A percentile compares a stretch with the other conserved stretches of the same genome.
Evolutionary conservation across 768 basidiomycete species (phyloP).

Genomic region (Auriscalpium microsporum): DNA sequence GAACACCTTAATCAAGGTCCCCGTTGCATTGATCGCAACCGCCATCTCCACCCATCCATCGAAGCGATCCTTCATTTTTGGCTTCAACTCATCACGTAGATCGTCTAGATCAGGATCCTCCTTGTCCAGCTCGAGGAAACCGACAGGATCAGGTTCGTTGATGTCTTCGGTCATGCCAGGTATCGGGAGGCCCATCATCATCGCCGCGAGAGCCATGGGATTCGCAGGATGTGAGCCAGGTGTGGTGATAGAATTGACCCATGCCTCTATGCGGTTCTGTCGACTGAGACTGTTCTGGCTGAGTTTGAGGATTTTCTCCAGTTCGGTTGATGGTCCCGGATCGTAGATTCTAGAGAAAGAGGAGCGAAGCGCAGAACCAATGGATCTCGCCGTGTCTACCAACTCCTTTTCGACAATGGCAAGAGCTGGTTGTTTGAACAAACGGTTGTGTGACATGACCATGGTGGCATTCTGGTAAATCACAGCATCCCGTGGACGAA

Average conservation of each 20-base stretch:
- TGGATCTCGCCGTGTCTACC: conserved; percentile 32
- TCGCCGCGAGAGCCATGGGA: conserved; percentile 55
- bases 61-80: conserved; percentile 46
- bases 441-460: conserved; percentile 26
- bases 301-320: conserved; percentile 39
- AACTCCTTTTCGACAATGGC: conserved; percentile 47
- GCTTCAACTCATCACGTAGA: conserved; percentile 51
- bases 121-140: conserved; percentile 42
- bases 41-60: conserved; percentile 46
- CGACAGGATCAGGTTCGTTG: conserved; percentile 40
- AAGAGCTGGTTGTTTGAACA: conserved; percentile 23
- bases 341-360: conserved; percentile 43
- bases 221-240: conserved; percentile 29
- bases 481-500: conserved; percentile 50
- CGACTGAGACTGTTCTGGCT: conserved; percentile 31
- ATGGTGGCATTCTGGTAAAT: conserved; percentile 38
- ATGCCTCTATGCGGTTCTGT: conserved; percentile 38
- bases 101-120: conserved; percentile 52
- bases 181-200: conserved; percentile 50
- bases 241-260: conserved; percentile 42
- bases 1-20: conserved; percentile 34
- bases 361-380: conserved; percentile 34
- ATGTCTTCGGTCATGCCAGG: conserved; percentile 29
- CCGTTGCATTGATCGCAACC: conserved; percentile 27
- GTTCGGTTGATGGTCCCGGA: conserved; percentile 30